phyloP scores from a whole-genome alignment of 306 rosid species.

The Morella rubra region DNA sequence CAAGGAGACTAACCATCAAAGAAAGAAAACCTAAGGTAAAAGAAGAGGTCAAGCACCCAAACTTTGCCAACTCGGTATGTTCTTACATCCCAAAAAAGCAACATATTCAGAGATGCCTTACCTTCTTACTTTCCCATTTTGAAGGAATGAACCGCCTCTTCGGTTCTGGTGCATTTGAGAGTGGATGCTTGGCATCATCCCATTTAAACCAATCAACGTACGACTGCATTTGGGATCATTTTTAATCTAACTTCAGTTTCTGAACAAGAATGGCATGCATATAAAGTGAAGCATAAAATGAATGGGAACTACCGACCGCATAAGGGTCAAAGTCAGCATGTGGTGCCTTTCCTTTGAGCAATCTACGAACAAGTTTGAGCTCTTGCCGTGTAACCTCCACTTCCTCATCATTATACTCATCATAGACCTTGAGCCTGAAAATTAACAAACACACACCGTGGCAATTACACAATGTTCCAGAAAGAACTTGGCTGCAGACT shows the following conservation, averaged over 20 bases:
- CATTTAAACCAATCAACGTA: slow-evolving; percentile 94
- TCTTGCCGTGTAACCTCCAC: slow-evolving; percentile 73
- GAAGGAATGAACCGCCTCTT: slow-evolving; percentile 95
- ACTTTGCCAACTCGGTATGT: too few species aligned
- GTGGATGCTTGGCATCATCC: slow-evolving; percentile 82
- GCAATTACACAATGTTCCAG: slow-evolving; percentile 6
- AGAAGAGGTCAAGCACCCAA: neutral
- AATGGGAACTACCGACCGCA: slow-evolving; percentile 50
- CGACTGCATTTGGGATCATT: slow-evolving; percentile 38
- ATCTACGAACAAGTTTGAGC: slow-evolving; percentile 51
- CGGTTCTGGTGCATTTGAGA: slow-evolving; percentile 94
- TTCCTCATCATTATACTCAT: slow-evolving; percentile 77
- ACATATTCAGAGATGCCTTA: slow-evolving; percentile 16
- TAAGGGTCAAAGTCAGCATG: slow-evolving; percentile 79
- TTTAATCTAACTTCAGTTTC: neutral
- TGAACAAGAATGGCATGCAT: slow-evolving; percentile 2
- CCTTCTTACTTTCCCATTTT: slow-evolving; percentile 88
- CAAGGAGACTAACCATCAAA: neutral
- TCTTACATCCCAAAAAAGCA: neutral
- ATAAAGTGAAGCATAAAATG: slow-evolving; percentile 9
- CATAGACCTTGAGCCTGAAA: slow-evolving; percentile 75
- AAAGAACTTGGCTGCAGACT: neutral
- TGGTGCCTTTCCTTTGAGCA: slow-evolving; percentile 73
- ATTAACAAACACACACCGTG: slow-evolving; percentile 17
- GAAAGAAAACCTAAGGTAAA: slow-evolving; percentile 1